Conservation (phyloP, 2,329 filamentous ascomycete species). For the Nannizzia gypsea region DNA sequence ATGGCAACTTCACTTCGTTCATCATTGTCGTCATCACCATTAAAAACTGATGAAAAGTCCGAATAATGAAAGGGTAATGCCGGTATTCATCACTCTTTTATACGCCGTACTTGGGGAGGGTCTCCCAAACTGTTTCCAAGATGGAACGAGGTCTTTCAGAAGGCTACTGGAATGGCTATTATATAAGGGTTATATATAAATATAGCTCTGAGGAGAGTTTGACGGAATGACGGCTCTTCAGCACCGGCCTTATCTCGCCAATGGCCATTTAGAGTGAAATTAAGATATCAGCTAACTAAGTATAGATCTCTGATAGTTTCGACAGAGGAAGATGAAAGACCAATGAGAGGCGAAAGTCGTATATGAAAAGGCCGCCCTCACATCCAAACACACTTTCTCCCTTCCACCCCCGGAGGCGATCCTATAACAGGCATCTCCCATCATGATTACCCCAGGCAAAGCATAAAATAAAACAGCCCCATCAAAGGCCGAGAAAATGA, state of each 20-base stretch:
- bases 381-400: not conserved
- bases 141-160: not conserved
- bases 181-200: slow-evolving; percentile 2
- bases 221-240: slow-evolving; percentile 1
- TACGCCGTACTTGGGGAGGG: not conserved
- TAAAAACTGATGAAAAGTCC: not conserved
- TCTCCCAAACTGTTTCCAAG: not conserved
- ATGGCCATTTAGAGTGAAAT: not conserved
- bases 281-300: not conserved
- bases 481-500: not conserved
- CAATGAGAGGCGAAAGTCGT: not conserved
- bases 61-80: not conserved
- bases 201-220: not conserved
- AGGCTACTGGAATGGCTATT: not conserved
- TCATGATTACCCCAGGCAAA: not conserved
- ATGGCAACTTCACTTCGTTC: not conserved
- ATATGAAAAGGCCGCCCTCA: not conserved
- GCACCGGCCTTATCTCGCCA: not conserved
- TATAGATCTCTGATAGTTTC: not conserved
- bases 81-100: not conserved
- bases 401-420: slow-evolving; percentile 2
- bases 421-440: slow-evolving; percentile 1
- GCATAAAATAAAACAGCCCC: not conserved
- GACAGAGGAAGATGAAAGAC: not conserved
- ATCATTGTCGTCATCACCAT: no score